Evolutionary conservation across 768 basidiomycete genomes (phyloP), one percentile per base, ranked within the genome.

Genomic region (Pleurotus pulmonarius): DNA sequence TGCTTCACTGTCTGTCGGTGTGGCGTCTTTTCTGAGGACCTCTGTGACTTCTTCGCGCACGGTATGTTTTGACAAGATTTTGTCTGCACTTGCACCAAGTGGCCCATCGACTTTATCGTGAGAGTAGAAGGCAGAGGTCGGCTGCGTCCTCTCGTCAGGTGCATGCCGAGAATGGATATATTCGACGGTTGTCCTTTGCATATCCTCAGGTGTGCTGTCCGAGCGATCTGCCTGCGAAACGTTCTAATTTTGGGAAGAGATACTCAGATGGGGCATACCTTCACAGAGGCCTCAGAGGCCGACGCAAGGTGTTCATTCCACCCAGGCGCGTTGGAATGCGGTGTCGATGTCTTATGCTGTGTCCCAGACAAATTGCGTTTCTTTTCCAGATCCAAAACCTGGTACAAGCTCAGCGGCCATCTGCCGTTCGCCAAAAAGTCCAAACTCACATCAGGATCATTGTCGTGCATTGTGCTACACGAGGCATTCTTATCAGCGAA

Each of bases 221-320:
- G 55, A 53, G 24, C 46, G 38, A 20, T 57, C 51, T 8, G 56
- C 56, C 57, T 60, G 8, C 11, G 26, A 46, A 18, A 46, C 20
- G 4, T 2, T 40, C 37, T 46, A 46, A 9, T 11, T 46, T n/a
- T 34, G 16, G 47, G 20, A 29, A 40, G 24, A 18, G 46, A 1
- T 13, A 16, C 47, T n/a, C 37, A 9, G 12, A 38, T 11, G 12
- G 37, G 29, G 4, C 20, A 46, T 46, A 81, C 87, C 78, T 89
- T 88, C 46, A 88, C 73, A 15, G 72, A 69, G 3, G 88, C 87
- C 68, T 89, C 87, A 2, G 88, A 88, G 9, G 75, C 59, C 55
- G 76, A 79, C 0, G 87, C 87, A 11, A 89, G 77, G 22, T 68
- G 66, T 61, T 89, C 87, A 59, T 88, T 88, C 87, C 87, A 89